Evolutionary conservation across 208 protist species (phyloP), one percentile per base, ranked within the genome.

Genomic region (Trypanosomatidae sp.): DNA sequence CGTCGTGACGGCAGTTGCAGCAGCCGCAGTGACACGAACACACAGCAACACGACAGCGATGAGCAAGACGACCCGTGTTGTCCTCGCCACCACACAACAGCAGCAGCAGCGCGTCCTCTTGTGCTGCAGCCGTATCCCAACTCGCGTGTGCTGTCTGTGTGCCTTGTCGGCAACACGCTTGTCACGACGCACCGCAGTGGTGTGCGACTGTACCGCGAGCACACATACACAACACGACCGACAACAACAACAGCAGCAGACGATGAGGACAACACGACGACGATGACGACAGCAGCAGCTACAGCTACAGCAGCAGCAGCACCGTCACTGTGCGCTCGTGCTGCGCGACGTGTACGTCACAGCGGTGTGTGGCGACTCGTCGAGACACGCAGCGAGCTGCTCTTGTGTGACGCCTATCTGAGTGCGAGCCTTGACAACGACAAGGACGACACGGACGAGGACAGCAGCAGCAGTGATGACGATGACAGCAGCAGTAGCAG

Each of bases 361-460:
- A 71, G 55, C 2, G 66, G 67, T 18, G 24, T 84, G 0, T 84
- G 72, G 57, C 51, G 56, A 20, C 27, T 53, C 45, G 37, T 60
- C n/a, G 66, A 76, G 49, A 41, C 35, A 15, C 41, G 70, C 1
- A 50, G 51, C 11, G 39, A 53, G 22, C 66, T 76, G n/a, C 39
- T 73, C 20, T 40, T 70, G 8, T 47, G 46, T 21, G 75, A 84
- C 43, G 59, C 75, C 16, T 84, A 84, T 48, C 33, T 76, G 25
- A 72, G 66, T 43, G 54, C 48, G 8, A 26, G 43, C 18, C 41
- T 50, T 32, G 38, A 48, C 26, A 46, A 40, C 3, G 22, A 50
- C 20, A 25, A 54, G 4, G 19, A 50, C 13, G 47, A 56, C 19
- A 32, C 15, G 10, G 37, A 35, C 30, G n/a, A 35, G n/a, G n/a